These are phyloP conservation scores for Suhomyces wounanorum DNA, from an alignment of 1,139 yeast species.

Conservation along the genomic window DNA sequence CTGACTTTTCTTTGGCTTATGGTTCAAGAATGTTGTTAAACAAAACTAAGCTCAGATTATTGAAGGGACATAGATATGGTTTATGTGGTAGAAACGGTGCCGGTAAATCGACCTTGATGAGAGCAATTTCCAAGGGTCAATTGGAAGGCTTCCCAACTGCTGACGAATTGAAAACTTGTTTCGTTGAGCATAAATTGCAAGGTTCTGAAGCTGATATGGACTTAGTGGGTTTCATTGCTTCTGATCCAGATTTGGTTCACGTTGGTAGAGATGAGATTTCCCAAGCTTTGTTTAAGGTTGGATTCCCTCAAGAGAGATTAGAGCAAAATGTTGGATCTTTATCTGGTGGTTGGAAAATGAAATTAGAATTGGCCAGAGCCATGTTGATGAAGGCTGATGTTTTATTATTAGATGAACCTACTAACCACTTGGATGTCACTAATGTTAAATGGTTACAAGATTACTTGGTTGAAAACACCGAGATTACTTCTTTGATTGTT, in stretches of 20 bases:
- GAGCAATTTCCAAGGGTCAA: constrained; percentile 96
- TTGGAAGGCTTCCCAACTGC: constrained; percentile 96
- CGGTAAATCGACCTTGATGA: constrained; percentile 96
- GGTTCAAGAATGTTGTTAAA: constrained; percentile 96
- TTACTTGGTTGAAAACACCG: constrained; percentile 75
- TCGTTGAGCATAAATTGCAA: constrained; percentile 95
- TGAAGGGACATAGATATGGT: constrained; percentile 97
- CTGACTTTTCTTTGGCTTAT: constrained; percentile 93
- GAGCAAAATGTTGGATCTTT: constrained; percentile 89
- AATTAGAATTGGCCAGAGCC: constrained; percentile 95
- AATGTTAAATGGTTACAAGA: constrained; percentile 95
- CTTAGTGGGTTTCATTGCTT: constrained; percentile 83
- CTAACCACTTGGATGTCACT: constrained; percentile 94
- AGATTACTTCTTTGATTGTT: constrained; percentile 91
- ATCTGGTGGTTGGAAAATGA: constrained; percentile 99
- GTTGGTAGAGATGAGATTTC: constrained; percentile 72
- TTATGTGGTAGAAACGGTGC: constrained; percentile 99
- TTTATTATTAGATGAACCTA: constrained; percentile 93
- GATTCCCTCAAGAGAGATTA: constrained; percentile 88
- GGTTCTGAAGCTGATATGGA: constrained; percentile 94
- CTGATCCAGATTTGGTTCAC: constrained; percentile 75
- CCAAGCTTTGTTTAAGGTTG: constrained; percentile 76
- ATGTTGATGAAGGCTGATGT: constrained; percentile 98
- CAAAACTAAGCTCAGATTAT: constrained; percentile 82
- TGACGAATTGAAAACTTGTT: constrained; percentile 85